A percentile compares a stretch with the other conserved stretches of the same genome.
These are phyloP conservation scores for Irpex lacteus DNA, from an alignment of 1,284 basidiomycete species.

Conservation along the genomic window DNA sequence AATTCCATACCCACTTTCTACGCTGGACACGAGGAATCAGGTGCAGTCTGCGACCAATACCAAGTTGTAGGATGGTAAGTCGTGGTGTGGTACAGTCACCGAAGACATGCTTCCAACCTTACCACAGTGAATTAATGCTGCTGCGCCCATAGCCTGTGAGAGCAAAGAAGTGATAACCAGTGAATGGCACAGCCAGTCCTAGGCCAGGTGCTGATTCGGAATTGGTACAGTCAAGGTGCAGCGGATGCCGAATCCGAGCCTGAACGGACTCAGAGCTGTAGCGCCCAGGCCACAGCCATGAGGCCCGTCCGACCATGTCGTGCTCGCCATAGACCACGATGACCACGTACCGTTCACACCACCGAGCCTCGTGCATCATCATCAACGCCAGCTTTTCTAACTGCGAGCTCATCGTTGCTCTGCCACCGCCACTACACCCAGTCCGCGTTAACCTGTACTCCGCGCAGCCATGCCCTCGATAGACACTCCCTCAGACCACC, in stretches of 20 bases:
- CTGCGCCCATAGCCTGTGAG: no score
- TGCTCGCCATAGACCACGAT: background rate
- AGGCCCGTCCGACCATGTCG: background rate
- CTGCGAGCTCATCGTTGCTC: background rate
- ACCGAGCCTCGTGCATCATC: background rate
- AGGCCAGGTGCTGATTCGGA: no score
- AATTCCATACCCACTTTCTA: no score
- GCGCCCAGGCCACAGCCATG: background rate
- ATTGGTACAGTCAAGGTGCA: background rate
- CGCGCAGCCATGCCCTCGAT: background rate
- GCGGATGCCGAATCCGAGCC: background rate
- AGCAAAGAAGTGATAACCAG: no score
- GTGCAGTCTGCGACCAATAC: no score
- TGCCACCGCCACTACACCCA: background rate
- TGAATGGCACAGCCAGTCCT: no score
- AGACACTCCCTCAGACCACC: constrained; percentile 11
- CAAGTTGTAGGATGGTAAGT: no score
- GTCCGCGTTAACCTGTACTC: background rate
- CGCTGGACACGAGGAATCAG: no score
- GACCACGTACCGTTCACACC: background rate
- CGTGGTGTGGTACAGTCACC: no score
- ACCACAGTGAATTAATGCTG: no score
- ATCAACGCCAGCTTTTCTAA: background rate
- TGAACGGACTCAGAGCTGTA: background rate
- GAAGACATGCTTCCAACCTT: no score